Evolutionary conservation across 495 filamentous ascomycete species (phyloP).

Genomic region (Schizothecium vesticola): DNA sequence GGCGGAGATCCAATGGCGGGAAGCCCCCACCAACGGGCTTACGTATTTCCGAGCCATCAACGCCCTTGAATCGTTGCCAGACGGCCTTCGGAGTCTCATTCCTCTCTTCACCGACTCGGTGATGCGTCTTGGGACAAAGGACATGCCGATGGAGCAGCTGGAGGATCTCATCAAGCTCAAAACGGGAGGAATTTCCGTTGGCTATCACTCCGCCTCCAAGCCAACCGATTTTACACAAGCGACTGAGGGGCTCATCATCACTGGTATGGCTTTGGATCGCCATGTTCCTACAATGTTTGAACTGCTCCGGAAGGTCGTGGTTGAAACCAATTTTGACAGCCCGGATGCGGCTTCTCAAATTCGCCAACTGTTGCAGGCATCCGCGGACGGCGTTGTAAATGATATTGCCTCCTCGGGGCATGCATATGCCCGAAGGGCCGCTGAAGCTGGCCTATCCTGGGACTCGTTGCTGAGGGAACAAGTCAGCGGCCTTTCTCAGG

Average conservation of each 20-base stretch:
- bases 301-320: slow-evolving; percentile 68
- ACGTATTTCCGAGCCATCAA: slow-evolving; percentile 94
- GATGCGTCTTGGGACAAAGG: slow-evolving; percentile 83
- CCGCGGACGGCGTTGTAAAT: slow-evolving; percentile 86
- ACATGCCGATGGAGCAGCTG: slow-evolving; percentile 85
- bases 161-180: slow-evolving; percentile 94
- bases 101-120: slow-evolving; percentile 90
- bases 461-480: slow-evolving; percentile 70
- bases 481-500: slow-evolving; percentile 76
- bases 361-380: slow-evolving; percentile 74
- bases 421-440: slow-evolving; percentile 73
- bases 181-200: slow-evolving; percentile 83
- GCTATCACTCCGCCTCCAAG: slow-evolving; percentile 69
- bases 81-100: slow-evolving; percentile 77
- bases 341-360: slow-evolving; percentile 75
- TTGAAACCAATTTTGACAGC: slow-evolving; percentile 84
- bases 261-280: slow-evolving; percentile 78
- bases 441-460: slow-evolving; percentile 70
- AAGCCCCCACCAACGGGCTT: slow-evolving; percentile 88
- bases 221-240: slow-evolving; percentile 63
- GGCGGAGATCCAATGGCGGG: slow-evolving; percentile 79
- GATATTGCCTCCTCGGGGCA: slow-evolving; percentile 84
- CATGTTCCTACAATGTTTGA: slow-evolving; percentile 91
- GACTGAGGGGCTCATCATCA: slow-evolving; percentile 75
- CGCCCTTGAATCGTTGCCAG: slow-evolving; percentile 69